Base-by-base conservation (phyloP, 805 yeast species). In the Schwanniomyces pseudopolymorphus region DNA sequence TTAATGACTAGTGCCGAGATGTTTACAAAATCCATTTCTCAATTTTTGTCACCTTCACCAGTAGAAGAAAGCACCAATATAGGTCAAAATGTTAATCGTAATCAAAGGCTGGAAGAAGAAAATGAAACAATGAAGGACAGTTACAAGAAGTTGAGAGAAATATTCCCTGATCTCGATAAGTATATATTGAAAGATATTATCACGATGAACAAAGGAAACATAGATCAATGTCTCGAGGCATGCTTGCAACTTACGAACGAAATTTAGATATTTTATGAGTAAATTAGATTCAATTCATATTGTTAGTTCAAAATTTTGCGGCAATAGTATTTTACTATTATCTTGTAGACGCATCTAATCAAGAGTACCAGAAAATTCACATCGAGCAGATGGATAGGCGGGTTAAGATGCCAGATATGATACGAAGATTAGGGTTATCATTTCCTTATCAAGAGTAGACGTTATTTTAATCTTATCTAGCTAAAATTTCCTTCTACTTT, bases 151-250 rank as follows among this genome's bases (percentile, higher is more conserved):
- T 69, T 89, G 44, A 66, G 67, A 24, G 82, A 81, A 40, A 86
- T 90, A 81, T 89, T 90, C 63, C 95, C 96, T 0, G 73, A 71
- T 39, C 69, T 89, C 49, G 96, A 89, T 54, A 67, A 70, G 42
- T 87, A 80, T 0, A 68, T 90, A 1, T 74, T 90, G 42, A 78
- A 75, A 45, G 96, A 89, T 59, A 83, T 89, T 3, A 76, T 89
- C 26, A 66, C 69, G 2, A 80, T 84, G 62, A 86, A 84, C 59
- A 75, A 79, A 50, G 85, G 85, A 26, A 72, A 84, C 42, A 72
- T 87, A 5, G 95, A 90, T 25, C 78, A 76, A 8, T 85, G 91
- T 42, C 85, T 89, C 7, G 96, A 89, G 59, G 79, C 81, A 7
- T 72, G 77, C 44, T 57, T 72, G 42, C 70, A 68, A 40, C 52